Base-by-base conservation (phyloP, 2,329 filamentous ascomycete species). In the Dendryphion nanum region DNA sequence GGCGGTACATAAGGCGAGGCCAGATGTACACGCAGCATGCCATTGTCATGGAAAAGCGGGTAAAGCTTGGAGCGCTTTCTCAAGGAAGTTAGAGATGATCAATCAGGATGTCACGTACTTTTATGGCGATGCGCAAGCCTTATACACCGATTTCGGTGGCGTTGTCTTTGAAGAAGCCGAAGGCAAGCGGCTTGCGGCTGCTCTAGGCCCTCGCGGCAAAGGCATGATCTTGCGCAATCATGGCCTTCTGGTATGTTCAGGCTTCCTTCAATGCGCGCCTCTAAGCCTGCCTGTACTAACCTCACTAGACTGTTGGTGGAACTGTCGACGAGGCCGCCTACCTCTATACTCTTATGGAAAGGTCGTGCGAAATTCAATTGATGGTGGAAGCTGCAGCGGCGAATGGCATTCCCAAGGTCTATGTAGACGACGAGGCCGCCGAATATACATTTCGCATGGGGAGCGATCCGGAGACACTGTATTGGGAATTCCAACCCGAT, bases 241-340 rank as follows among this genome's bases (percentile, higher is more conserved):
- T 63, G 85, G 85, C 0, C 66, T 89, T 23, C 63, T 89, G 35
- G 61, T n/a, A n/a, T n/a, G n/a, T n/a, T n/a, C n/a, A n/a, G n/a
- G n/a, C n/a, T n/a, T n/a, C 63, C 42, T 21, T n/a, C n/a, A n/a
- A n/a, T n/a, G n/a, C n/a, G n/a, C 38, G 13, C 15, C 5, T 32
- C n/a, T n/a, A n/a, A n/a, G n/a, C n/a, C n/a, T n/a, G n/a, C n/a
- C n/a, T n/a, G 6, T 28, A 8, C 17, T 19, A 23, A 31, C 10
- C 5, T 18, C 13, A 8, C 6, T 19, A 64, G 61, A 86, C 82
- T 0, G 83, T 86, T 0, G 85, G 85, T 4, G 54, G 63, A 5
- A 89, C 85, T 0, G 84, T 89, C 2, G 85, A 89, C 55, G 85
- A 89, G 63, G 85, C 85, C 1, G 81, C 80, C 0, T 89, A 82